Base-by-base conservation (phyloP, 768 basidiomycete genomes). In the Tricholoma terreum region DNA sequence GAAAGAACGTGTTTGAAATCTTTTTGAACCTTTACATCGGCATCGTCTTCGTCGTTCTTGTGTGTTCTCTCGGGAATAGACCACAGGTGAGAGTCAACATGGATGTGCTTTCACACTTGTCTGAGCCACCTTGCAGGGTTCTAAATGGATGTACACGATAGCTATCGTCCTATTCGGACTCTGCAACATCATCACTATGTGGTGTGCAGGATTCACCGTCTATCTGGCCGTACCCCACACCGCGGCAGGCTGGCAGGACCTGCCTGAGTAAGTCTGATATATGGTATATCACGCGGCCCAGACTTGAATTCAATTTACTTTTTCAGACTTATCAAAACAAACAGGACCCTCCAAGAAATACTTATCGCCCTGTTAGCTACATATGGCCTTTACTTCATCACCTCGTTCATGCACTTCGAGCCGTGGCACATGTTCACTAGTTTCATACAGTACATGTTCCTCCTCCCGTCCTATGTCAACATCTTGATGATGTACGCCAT, bases 361-460 rank as follows among this genome's bases (percentile, higher is more conserved):
- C 84, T 90, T 42, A 85, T 91, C 57, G 92, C 89, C 51, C 76
- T 95, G 56, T 73, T 84, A 61, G 81, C 86, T 65, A 86, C 93
- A 57, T 88, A 90, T 74, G 81, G 89, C 70, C 80, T 94, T 60
- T 98, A 93, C 79, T 80, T 97, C 66, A 73, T 96, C 65, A 82
- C 87, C 58, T 92, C 90, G 7, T 74, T 96, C 71, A 85, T 98
- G 75, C 92, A 95, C 64, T 73, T 93, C 35, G 95, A 98, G 69
- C 95, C 94, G 0, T 96, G 94, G 93, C 95, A 98, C 80, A 90
- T 98, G 84, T 82, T 98, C 73, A 96, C 95, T 11, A 92, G 87
- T 55, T 94, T 95, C 79, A 66, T 85, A 48, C 90, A 95, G 70
- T 98, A 96, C 73, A 81, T 97, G 80, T 90, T 97, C 80, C 81